Evolutionary conservation across 192 early-diverging fungal species (phyloP), one percentile per base, ranked within the genome.

Genomic region (Coemansia sp.): DNA sequence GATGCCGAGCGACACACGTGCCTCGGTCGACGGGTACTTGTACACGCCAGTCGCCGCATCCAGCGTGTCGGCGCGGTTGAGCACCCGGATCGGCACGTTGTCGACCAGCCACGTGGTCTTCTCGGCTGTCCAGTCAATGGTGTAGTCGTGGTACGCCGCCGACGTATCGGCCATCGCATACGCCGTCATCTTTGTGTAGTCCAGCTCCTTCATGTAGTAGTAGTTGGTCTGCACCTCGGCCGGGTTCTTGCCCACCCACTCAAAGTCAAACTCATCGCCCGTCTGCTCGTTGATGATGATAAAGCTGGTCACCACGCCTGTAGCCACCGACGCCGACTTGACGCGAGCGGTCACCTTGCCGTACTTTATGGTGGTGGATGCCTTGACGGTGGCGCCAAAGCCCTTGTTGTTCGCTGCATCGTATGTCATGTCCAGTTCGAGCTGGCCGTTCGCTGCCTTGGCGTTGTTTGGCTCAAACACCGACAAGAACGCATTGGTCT

Each of bases 201-300:
- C 83, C 19, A 87, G 67, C 50, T 75, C 42, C 11, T 72, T 65
- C 48, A 80, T 65, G 62, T 72, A 86, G 69, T 88, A 88, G 65
- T 73, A 90, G 74, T 90, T 90, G 37, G 86, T 85, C 75, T 90
- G 86, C 26, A 84, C 86, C 65, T 82, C 54, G 8, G 48, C 59
- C 25, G 79, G 75, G 12, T 73, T 20, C 51, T 71, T 66, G n/a
- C 88, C 88, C 44, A 90, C 84, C 79, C 81, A 88, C 69, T 88
- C 86, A 66, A 83, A 86, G 69, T 90, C 88, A 26, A 90, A 83
- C 62, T 90, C 88, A 60, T 90, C 87, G 38, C 84, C 84, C 22
- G 57, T 82, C 64, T 70, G 59, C 49, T 77, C 75, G 63, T 68
- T 75, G 46, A 68, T 64, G 46, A 77, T 67, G 28, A 88, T 85